Evolutionary conservation across 176 grass and related monocot species (phyloP), one percentile per base, ranked within the genome.

Genomic region (Elymus sibiricus): DNA sequence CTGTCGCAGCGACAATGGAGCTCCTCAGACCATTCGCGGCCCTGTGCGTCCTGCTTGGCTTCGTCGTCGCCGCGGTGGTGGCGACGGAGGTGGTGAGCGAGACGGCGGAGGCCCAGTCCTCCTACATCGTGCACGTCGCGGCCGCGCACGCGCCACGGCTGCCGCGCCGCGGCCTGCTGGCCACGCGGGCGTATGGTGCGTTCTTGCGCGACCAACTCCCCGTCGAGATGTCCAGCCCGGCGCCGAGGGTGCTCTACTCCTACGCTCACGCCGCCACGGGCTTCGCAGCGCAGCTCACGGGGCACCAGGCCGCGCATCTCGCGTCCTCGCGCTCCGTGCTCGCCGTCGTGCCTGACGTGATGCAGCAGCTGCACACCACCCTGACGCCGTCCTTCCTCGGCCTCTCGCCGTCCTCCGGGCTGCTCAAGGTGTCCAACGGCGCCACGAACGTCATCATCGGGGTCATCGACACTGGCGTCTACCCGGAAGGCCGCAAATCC

Each of bases 371-470:
- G 6, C 92, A 91, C 67, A 94, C 86, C 83, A 94, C 89, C 2
- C 74, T 39, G 3, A 59, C 92, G n/a, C 75, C 89, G 0, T 68
- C 67, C 2, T 94, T 94, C 87, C 92, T 94, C 86, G 61, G 26
- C 31, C 89, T 94, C 67, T 91, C 89, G 7, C 10, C 73, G 24
- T 84, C 72, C 16, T 69, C 31, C 2, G 79, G 92, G 14, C 82
- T 93, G 11, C 78, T 83, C 65, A 66, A 79, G 1, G 65, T 5
- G 6, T 87, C 86, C 5, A 77, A 79, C 62, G 26, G 63, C 22
- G 89, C 83, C 4, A 64, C 87, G 2, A 62, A 81, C 24, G 71
- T 64, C 24, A 62, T 90, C 61, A 70, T 94, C 11, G 79, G 24
- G 0, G 2, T 82, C 12, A 7, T 87, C 12, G 70, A 87, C 71